phyloP scores from a whole-genome alignment of 768 basidiomycete genomes.

The Rossbeevera mucosa region DNA sequence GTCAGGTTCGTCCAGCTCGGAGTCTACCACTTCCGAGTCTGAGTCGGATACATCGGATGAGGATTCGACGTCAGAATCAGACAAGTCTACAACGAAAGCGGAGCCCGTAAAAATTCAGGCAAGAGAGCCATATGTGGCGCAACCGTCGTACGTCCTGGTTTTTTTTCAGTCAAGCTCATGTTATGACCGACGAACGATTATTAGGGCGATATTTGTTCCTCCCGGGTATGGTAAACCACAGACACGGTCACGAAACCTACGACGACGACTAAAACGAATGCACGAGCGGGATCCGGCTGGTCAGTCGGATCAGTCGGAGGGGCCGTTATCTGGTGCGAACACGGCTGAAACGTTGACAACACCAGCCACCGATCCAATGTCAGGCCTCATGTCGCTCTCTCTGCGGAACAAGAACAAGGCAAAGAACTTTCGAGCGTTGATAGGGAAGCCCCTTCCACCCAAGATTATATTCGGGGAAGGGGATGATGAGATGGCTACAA shows the following conservation, averaged over 20 bases:
- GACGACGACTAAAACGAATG: conserved; percentile 46
- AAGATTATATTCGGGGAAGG: conserved; percentile 51
- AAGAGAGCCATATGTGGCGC: neutral
- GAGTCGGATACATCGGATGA: conserved; percentile 22
- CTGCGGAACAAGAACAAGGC: conserved; percentile 74
- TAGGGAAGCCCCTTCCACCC: conserved; percentile 37
- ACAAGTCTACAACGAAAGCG: neutral
- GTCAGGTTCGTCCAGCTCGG: conserved; percentile 16
- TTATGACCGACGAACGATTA: neutral
- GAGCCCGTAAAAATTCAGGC: conserved; percentile 13
- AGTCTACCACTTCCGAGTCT: conserved; percentile 23
- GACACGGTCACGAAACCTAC: conserved; percentile 55
- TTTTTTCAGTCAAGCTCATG: neutral
- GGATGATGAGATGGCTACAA: neutral
- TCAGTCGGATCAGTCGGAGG: conserved; percentile 18
- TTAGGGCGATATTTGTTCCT: conserved; percentile 35
- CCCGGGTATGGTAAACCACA: conserved; percentile 57
- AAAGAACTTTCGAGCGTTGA: conserved; percentile 56
- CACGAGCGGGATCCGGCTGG: conserved; percentile 22
- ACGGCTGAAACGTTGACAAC: conserved; percentile 18
- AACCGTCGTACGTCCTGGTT: conserved; percentile 10
- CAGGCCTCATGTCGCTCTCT: conserved; percentile 39
- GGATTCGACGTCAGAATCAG: conserved; percentile 17
- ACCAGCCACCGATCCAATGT: conserved; percentile 9
- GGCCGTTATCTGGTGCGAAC: conserved; percentile 40